These are phyloP conservation scores for Trichoderma cornu-damae DNA, from an alignment of 2,329 filamentous ascomycete genomes.

Conservation along the genomic window DNA sequence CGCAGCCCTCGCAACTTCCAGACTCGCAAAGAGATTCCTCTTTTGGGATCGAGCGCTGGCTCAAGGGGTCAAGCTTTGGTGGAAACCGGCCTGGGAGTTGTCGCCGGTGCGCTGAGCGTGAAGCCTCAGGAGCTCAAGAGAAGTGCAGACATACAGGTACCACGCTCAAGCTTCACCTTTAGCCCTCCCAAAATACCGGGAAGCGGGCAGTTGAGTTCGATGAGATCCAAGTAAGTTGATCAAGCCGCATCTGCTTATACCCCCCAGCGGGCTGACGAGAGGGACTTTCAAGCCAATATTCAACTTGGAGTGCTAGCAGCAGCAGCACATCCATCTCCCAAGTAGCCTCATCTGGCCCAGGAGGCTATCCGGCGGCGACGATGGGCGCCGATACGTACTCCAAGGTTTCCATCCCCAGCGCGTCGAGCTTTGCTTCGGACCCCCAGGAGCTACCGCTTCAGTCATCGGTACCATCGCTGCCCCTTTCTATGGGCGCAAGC, in stretches of 20 bases:
- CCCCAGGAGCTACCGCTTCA: constrained; percentile 50
- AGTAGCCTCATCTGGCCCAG: constrained; percentile 43
- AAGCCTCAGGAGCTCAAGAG: constrained; percentile 53
- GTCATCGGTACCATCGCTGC: constrained; percentile 50
- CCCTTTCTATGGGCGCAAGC: constrained; percentile 45
- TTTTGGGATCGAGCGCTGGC: constrained; percentile 70
- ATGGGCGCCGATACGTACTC: constrained; percentile 49
- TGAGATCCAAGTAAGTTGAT: constrained; percentile 55
- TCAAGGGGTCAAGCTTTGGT: constrained; percentile 71
- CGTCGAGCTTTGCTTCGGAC: constrained; percentile 45
- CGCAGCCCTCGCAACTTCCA: constrained; percentile 94
- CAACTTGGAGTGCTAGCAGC: constrained; percentile 48
- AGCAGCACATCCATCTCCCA: constrained; percentile 44
- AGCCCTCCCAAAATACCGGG: constrained; percentile 52
- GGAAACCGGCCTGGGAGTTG: constrained; percentile 57
- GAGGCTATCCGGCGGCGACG: constrained; percentile 46
- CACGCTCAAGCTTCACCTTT: constrained; percentile 54
- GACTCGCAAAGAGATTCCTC: constrained; percentile 83
- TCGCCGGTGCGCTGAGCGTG: constrained; percentile 50
- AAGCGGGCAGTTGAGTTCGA: constrained; percentile 43
- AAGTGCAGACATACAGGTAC: constrained; percentile 49
- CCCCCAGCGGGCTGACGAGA: not conserved
- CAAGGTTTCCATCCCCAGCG: constrained; percentile 48
- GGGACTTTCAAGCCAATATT: constrained; percentile 46
- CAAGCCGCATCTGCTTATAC: not conserved